Evolutionary conservation across 2,329 filamentous ascomycete genomes (phyloP), one percentile per base, ranked within the genome.

Genomic region (Phyllosticta citrichinensis): DNA sequence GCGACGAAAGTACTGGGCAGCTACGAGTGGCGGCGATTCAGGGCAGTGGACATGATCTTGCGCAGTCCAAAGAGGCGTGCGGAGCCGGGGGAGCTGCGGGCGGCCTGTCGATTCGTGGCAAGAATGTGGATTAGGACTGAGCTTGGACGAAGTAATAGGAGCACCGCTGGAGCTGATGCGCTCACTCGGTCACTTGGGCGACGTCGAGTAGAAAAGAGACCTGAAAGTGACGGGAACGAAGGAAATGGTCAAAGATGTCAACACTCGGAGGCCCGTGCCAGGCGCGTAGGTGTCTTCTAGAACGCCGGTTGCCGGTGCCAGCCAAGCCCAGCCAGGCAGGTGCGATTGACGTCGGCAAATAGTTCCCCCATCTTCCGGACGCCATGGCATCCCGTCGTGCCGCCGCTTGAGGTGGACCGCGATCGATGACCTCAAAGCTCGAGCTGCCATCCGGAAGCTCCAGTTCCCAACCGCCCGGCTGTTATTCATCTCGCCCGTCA

Each of bases 401-500:
- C 22, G 22, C 22, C 3, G 9, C 27, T 8, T 8, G 27, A 8
- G 6, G 27, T 30, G 27, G 27, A 47, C 40, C 40, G 40, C 40
- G 12, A 47, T 47, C 40, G 40, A 47, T 47, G 40, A 47, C 40
- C 14, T 47, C 17, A 47, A 30, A 47, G 40, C 50, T 59, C 56
- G 27, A 56, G 24, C 40, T 22, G 35, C 53, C 56, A 53, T 51
- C 56, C 51, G 24, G 33, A 35, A 57, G 54, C 57, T 30, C 3
- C 22, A 22, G 22, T 22, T 47, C 22, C 57, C 27, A 30, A 30
- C 50, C 55, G 6, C 27, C 19, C 33, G 30, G 54, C 35, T 52
- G 52, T 10, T 47, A 50, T 51, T 52, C 58, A 60, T 60, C 52
- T 52, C 33, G 52, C 62, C 69, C 71, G 75, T 69, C 63, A 80